phyloP scores from a whole-genome alignment of 2,329 filamentous ascomycete species.

The Domatiomyces catenatus region DNA sequence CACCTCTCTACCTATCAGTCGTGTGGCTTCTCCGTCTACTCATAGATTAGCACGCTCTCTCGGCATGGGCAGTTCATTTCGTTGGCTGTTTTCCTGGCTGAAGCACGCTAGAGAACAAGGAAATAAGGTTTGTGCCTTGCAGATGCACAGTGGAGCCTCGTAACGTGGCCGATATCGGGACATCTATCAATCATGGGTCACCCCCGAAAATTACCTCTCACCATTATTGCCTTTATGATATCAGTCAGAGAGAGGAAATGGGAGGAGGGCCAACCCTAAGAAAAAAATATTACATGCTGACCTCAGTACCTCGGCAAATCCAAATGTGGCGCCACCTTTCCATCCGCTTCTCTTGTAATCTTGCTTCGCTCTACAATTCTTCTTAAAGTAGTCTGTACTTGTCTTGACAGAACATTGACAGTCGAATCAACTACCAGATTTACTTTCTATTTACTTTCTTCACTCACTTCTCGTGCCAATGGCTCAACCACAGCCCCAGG shows the following conservation, averaged over 20 bases:
- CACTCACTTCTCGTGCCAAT: not conserved
- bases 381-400: not conserved
- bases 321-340: not conserved
- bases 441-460: not conserved
- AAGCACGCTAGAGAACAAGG: not conserved
- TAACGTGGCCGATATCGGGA: not conserved
- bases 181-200: not conserved
- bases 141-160: not conserved
- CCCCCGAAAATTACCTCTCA: not conserved
- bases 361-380: not conserved
- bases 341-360: not conserved
- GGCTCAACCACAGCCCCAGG: not conserved
- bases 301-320: not conserved
- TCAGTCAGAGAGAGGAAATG: not conserved
- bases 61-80: not conserved
- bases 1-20: too few relatives aligned
- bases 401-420: not conserved
- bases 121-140: not conserved
- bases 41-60: too few relatives aligned
- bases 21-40: too few relatives aligned
- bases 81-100: not conserved
- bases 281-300: not conserved
- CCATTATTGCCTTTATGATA: not conserved
- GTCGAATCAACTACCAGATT: not conserved
- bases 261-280: not conserved